Conservation (phyloP, 2,329 filamentous ascomycete species). For the Malbranchea zuffiana region DNA sequence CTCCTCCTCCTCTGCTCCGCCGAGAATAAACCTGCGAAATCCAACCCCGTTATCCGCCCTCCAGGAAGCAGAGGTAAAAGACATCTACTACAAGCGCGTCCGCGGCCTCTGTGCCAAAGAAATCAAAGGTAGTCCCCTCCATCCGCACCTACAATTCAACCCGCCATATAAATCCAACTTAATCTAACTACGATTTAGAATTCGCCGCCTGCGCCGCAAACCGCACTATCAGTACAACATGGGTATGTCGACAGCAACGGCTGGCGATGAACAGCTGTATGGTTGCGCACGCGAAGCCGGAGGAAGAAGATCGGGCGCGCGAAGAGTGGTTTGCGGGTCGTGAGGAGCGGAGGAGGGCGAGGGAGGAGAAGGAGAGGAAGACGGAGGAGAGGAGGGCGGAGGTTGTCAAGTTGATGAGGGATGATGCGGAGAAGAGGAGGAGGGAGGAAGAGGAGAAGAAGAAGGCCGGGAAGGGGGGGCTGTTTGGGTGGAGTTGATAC, state of each 20-base stretch:
- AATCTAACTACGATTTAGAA: slow-evolving; percentile 41
- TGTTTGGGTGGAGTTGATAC: slow-evolving; percentile 5
- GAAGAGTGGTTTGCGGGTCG: slow-evolving; percentile 85
- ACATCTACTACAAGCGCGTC: slow-evolving; percentile 71
- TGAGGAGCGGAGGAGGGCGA: slow-evolving; percentile 56
- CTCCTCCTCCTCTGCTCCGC: slow-evolving; percentile 15
- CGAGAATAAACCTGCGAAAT: slow-evolving; percentile 46
- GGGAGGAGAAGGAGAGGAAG: slow-evolving; percentile 48
- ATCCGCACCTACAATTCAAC: not conserved
- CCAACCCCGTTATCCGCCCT: slow-evolving; percentile 72
- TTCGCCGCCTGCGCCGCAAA: slow-evolving; percentile 84
- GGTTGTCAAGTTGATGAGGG: slow-evolving; percentile 33
- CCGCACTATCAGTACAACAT: slow-evolving; percentile 78
- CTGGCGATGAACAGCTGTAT: slow-evolving; percentile 91
- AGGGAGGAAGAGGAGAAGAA: slow-evolving; percentile 13
- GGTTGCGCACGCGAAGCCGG: slow-evolving; percentile 71
- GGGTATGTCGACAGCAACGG: slow-evolving; percentile 69
- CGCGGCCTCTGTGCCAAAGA: slow-evolving; percentile 63
- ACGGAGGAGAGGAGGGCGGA: slow-evolving; percentile 32
- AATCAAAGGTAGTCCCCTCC: slow-evolving; percentile 52
- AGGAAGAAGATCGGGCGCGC: slow-evolving; percentile 74
- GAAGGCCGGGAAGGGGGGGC: slow-evolving; percentile 2
- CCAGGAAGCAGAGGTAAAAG: slow-evolving; percentile 71
- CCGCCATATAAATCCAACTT: not conserved
- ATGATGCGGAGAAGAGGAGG: slow-evolving; percentile 22